These are phyloP conservation scores for Pseudevernia furfuracea DNA, from an alignment of 495 filamentous ascomycete species.

Conservation along the genomic window DNA sequence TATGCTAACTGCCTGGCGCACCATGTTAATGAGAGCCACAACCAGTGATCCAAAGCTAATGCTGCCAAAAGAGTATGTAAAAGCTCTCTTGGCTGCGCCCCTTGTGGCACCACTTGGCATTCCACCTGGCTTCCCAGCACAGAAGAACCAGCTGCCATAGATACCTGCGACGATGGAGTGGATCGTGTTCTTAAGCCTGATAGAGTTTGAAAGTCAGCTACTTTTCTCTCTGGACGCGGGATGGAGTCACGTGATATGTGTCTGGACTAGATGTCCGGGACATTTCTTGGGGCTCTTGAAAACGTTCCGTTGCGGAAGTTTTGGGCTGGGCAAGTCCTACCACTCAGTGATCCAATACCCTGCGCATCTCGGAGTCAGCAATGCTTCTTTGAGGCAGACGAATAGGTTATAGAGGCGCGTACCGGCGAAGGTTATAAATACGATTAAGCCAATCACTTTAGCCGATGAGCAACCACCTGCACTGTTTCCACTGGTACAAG, in stretches of 20 bases:
- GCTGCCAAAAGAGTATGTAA: slow-evolving; percentile 87
- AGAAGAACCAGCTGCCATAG: slow-evolving; percentile 93
- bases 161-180: slow-evolving; percentile 82
- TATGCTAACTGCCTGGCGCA: slow-evolving; percentile 69
- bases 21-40: slow-evolving; percentile 78
- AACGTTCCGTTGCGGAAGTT: neutral
- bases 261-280: neutral
- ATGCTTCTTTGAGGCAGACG: neutral
- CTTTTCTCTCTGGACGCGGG: neutral
- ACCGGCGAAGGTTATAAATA: slow-evolving; percentile 75
- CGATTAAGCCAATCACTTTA: slow-evolving; percentile 74
- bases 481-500: slow-evolving; percentile 45
- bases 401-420: neutral
- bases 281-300: neutral
- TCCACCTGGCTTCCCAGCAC: slow-evolving; percentile 47
- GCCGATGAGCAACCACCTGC: slow-evolving; percentile 63
- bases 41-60: slow-evolving; percentile 79
- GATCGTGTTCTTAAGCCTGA: slow-evolving; percentile 70
- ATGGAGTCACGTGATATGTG: neutral
- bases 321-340: slow-evolving; percentile 17
- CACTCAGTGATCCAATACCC: slow-evolving; percentile 88
- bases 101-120: slow-evolving; percentile 70
- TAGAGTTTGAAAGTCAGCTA: neutral
- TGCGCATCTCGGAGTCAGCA: neutral
- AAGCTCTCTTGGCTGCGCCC: slow-evolving; percentile 46